Evolutionary conservation across 108 stramenopile genomes (phyloP).

Genomic region (Epithemia pelagica): DNA sequence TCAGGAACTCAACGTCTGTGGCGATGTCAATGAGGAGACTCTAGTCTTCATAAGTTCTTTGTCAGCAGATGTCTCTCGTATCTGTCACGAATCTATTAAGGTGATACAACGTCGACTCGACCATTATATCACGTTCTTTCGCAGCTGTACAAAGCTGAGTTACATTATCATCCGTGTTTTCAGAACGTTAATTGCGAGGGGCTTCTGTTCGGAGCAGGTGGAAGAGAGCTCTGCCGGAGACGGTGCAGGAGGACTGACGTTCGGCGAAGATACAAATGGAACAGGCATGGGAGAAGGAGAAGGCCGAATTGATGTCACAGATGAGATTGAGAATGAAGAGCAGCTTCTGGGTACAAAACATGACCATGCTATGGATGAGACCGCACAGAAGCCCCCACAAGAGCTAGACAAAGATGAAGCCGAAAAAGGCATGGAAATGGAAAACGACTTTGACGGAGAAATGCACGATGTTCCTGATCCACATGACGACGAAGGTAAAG

Average conservation of each 20-base stretch:
- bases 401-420: constrained; percentile 90
- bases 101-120: constrained; percentile 25
- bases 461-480: constrained; percentile 88
- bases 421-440: constrained; percentile 98
- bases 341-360: constrained; percentile 91
- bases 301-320: constrained; percentile 92
- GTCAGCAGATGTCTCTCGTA: constrained; percentile 33
- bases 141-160: constrained; percentile 62
- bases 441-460: constrained; percentile 94
- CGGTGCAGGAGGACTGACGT: constrained; percentile 69
- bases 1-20: background rate
- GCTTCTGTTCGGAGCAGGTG: constrained; percentile 84
- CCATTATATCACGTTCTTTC: constrained; percentile 43
- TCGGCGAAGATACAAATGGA: constrained; percentile 94
- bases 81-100: constrained; percentile 30
- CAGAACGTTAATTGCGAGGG: constrained; percentile 84
- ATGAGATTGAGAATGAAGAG: constrained; percentile 96
- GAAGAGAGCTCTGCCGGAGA: constrained; percentile 70
- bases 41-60: background rate
- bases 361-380: constrained; percentile 48
- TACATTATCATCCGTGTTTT: constrained; percentile 88
- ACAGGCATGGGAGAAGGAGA: constrained; percentile 99
- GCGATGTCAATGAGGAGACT: background rate
- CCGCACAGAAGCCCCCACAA: constrained; percentile 47
- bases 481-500: constrained; percentile 37